Base-by-base conservation (phyloP, 2,329 filamentous ascomycete species). In the Penicillium freii region DNA sequence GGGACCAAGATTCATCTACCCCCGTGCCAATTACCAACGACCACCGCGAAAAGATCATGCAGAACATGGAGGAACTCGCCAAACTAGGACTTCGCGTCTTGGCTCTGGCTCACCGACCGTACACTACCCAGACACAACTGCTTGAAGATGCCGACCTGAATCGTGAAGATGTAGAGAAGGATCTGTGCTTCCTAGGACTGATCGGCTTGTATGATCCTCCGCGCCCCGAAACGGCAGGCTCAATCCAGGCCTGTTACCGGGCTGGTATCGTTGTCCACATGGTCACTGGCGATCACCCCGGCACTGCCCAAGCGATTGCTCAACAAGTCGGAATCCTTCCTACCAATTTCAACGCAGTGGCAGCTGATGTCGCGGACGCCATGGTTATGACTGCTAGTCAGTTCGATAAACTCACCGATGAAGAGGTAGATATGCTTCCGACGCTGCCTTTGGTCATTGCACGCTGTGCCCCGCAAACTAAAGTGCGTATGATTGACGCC, bases 401-500 rank as follows among this genome's bases (percentile, higher is more conserved):
- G 61, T 92, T 95, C 65, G 90, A 94, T 71, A 84, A 84, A 62
- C 81, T 93, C 61, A 83, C 82, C 0, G 87, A 92, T 45, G 83
- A 79, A 0, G 82, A 93, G 71, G 87, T 93, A 51, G 90, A 84
- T 59, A 62, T 68, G 4, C 73, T 84, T 9, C 81, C 80, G 1
- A 76, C 80, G 1, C 68, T 83, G 4, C 82, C 82, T 13, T 69
- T 83, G 11, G 82, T 85, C 21, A 80, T 84, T 59, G 82, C 82
- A 56, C 81, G 31, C 5, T 33, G 31, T 15, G 31, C 31, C 6
- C 81, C 81, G 0, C 76, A 79, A 57, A 82, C 81, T 13, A 95
- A 95, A 75, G 89, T 91, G 4, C 86, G 89, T 56, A 94, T 94
- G 90, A 91, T 94, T 51, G 88, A 90, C 33, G 71, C 71, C 0